Evolutionary conservation across 139 green algal species (phyloP).

Genomic region (Monoraphidium neglectum): DNA sequence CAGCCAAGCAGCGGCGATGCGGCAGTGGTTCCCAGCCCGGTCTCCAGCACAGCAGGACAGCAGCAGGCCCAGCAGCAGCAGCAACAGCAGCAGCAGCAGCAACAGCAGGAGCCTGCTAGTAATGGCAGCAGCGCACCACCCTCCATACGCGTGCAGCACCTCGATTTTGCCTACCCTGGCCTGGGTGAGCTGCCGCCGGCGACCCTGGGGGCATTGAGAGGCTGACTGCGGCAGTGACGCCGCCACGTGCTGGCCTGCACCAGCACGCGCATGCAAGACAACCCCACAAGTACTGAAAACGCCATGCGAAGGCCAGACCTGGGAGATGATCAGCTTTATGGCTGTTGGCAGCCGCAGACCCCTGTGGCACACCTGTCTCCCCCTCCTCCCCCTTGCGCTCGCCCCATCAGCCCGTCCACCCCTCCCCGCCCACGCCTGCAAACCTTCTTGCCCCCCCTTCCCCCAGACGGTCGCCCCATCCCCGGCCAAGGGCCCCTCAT

Average conservation of each 20-base stretch:
- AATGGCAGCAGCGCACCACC: not conserved
- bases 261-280: not conserved
- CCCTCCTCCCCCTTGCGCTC: too few relatives aligned
- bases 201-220: not conserved
- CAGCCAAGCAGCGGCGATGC: too few relatives aligned
- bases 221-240: not conserved
- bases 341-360: not conserved
- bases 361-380: not conserved
- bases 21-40: too few relatives aligned
- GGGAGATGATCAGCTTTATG: not conserved
- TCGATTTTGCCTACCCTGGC: conserved; percentile 80
- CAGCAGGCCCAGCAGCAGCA: conserved; percentile 11
- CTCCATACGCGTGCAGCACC: conserved; percentile 30
- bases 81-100: conserved; percentile 5
- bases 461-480: conserved; percentile 81
- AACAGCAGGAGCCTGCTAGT: not conserved
- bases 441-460: not conserved
- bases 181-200: conserved; percentile 53
- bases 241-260: not conserved
- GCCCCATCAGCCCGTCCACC: not conserved
- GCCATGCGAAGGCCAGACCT: not conserved
- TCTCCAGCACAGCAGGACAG: not conserved
- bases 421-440: not conserved
- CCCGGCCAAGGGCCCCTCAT: conserved; percentile 68
- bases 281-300: not conserved